Evolutionary conservation across 73 alveolate species (phyloP), one percentile per base, ranked within the genome.

Genomic region (Breviolum minutum): DNA sequence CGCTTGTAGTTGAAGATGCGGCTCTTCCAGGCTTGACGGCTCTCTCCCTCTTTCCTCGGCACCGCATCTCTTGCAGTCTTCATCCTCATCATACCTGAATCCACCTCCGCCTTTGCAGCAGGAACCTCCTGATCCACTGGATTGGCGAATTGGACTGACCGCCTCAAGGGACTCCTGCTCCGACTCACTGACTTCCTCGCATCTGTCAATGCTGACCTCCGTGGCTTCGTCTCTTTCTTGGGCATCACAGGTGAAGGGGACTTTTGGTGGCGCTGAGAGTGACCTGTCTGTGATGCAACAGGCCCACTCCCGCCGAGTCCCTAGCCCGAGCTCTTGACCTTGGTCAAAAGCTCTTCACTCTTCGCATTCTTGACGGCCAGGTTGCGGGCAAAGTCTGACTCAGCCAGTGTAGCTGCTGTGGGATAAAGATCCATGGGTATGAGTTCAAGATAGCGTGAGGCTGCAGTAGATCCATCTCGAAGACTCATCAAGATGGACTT

Each of bases 261-360:
- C 12, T 20, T 12, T 54, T 73, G 93, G 93, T 61, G 76, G 93
- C 93, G 93, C 60, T 61, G 77, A 84, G 93, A 54, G 26, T 8
- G 60, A 5, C 26, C 8, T 11, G 93, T n/a, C 22, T 0, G 27
- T 9, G 66, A 6, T 27, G 6, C 0, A 8, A 48, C 76, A 54
- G 6, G 6, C 76, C 24, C 40, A 54, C 24, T 54, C 93, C 93
- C 74, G 93, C 90, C 64, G 69, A 81, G 71, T 81, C 90, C 90
- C 90, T 81, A 81, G 90, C 64, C 90, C 90, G 62, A 7, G 2
- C 17, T 5, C 8, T 27, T 9, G 4, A 24, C 85, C 12, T 76
- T 22, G 22, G 0, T 19, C 85, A 76, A 62, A 0, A 84, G 26
- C 22, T 22, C 62, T 0, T 61, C 61, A 24, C 93, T 60, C 76